Base-by-base conservation (phyloP, 2,329 filamentous ascomycete genomes). In the Penicillium capsulatum region DNA sequence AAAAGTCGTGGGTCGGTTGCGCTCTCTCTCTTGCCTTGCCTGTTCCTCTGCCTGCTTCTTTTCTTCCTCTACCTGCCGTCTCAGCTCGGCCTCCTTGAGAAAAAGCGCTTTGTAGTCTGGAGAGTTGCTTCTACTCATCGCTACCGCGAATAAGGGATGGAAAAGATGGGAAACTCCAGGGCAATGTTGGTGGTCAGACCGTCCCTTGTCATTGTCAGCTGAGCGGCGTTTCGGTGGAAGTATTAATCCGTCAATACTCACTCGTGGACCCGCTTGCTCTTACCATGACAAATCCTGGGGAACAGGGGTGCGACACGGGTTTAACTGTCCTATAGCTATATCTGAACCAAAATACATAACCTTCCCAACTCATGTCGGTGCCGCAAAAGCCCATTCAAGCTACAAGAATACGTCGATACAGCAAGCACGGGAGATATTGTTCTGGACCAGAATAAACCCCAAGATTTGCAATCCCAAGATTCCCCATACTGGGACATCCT, bases 81-180 rank as follows among this genome's bases (percentile, higher is more conserved):
- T 17, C 14, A n/a, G 9, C 22, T 33, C 36, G 10, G 5, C 26
- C n/a, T 6, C 13, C 2, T 28, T 29, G 30, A 38, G 24, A 19
- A 33, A 38, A 29, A 38, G 36, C n/a, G 1, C 2, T 15, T 33
- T 38, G 15, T 38, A 38, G n/a, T 38, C 36, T n/a, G 13, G 26
- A 2, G 26, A 28, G 26, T 11, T 28, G 2, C 26, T 28, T 28
- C 26, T 1, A 28, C 2, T 28, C 13, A 28, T 28, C 2, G 13
- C 26, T 28, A 28, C 26, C 13, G 26, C 13, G 26, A 28, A 28
- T 28, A 28, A n/a, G 13, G 26, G 26, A 28, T 22, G 26, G 26
- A 14, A 28, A 28, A 28, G 26, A 28, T 14, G 26, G 26, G 13
- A n/a, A 28, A 28, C 26, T 28, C 26, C 26, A 28, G 26, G 10